Percentiles rank a stretch among this genome's conserved stretches.
phyloP scores from a whole-genome alignment of 768 basidiomycete species.

The Lactifluus pinguis region DNA sequence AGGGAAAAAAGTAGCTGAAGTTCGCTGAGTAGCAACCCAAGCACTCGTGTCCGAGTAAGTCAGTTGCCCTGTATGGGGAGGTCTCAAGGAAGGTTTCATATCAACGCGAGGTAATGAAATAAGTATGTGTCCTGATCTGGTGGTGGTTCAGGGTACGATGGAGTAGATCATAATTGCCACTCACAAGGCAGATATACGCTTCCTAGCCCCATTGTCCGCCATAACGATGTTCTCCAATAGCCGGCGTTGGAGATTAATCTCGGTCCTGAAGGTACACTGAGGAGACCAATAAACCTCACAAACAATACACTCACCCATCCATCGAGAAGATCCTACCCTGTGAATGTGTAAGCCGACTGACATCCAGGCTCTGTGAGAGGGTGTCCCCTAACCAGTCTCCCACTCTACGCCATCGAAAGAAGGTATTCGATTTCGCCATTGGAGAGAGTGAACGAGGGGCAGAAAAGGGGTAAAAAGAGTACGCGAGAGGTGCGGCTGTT shows the following conservation, averaged over 20 bases:
- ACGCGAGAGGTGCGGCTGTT: constrained; percentile 23
- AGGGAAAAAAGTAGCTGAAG: constrained; percentile 36
- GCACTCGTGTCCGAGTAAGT: constrained; percentile 35
- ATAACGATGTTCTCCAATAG: not conserved
- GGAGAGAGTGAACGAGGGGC: constrained; percentile 41
- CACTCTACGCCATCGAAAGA: constrained; percentile 55
- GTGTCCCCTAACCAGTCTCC: constrained; percentile 46
- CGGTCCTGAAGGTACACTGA: not conserved
- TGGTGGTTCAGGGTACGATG: constrained; percentile 7
- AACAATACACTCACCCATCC: constrained; percentile 27
- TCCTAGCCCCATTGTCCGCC: not conserved
- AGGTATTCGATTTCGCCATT: constrained; percentile 34
- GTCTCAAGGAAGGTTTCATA: not conserved
- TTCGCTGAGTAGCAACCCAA: constrained; percentile 33
- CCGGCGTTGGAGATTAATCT: constrained; percentile 1
- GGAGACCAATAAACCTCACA: not conserved
- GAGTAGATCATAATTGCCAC: not conserved
- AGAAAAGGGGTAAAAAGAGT: constrained; percentile 63
- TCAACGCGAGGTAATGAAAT: constrained; percentile 24
- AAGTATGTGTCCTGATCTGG: constrained; percentile 56
- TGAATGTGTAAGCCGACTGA: constrained; percentile 32
- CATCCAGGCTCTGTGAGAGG: constrained; percentile 28
- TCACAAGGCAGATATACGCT: constrained; percentile 9
- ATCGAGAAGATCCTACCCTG: constrained; percentile 27
- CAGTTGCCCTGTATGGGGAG: constrained; percentile 21